These are phyloP conservation scores for Soucietia sequanensis DNA, from an alignment of 805 yeast species.

Conservation along the genomic window DNA sequence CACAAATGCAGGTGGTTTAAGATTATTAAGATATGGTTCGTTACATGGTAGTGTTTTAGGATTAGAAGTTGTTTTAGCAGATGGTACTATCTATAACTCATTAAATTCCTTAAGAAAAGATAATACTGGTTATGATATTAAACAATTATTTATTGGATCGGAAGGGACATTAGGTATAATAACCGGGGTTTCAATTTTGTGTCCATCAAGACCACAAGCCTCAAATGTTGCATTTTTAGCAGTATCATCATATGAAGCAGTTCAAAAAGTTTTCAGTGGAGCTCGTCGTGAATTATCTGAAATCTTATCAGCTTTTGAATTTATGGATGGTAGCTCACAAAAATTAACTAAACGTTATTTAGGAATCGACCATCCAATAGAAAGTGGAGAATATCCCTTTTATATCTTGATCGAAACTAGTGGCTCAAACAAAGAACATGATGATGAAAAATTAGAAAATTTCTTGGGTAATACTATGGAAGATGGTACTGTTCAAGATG, in stretches of 20 bases:
- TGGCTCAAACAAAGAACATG: constrained; percentile 94
- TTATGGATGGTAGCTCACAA: constrained; percentile 80
- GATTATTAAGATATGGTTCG: constrained; percentile 85
- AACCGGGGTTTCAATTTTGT: constrained; percentile 84
- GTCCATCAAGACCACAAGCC: constrained; percentile 86
- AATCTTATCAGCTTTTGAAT: constrained; percentile 88
- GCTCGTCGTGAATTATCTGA: constrained; percentile 82
- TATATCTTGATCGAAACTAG: constrained; percentile 91
- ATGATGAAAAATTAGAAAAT: constrained; percentile 80
- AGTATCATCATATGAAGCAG: constrained; percentile 76
- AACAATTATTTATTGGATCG: constrained; percentile 89
- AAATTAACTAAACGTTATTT: constrained; percentile 60
- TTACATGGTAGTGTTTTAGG: constrained; percentile 91
- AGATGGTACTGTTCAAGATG: constrained; percentile 81
- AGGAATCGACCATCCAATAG: constrained; percentile 71
- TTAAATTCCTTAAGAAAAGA: constrained; percentile 88
- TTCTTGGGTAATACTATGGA: constrained; percentile 87
- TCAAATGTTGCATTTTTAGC: constrained; percentile 89
- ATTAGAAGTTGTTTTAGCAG: constrained; percentile 87
- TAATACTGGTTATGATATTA: constrained; percentile 91
- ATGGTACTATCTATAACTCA: constrained; percentile 78
- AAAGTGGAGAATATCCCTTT: constrained; percentile 74
- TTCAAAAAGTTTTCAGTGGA: constrained; percentile 72
- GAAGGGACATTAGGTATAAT: constrained; percentile 92
- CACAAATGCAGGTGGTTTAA: constrained; percentile 93